These are phyloP conservation scores for Mangifera indica DNA, from an alignment of 345 rosid genomes.

Conservation along the genomic window DNA sequence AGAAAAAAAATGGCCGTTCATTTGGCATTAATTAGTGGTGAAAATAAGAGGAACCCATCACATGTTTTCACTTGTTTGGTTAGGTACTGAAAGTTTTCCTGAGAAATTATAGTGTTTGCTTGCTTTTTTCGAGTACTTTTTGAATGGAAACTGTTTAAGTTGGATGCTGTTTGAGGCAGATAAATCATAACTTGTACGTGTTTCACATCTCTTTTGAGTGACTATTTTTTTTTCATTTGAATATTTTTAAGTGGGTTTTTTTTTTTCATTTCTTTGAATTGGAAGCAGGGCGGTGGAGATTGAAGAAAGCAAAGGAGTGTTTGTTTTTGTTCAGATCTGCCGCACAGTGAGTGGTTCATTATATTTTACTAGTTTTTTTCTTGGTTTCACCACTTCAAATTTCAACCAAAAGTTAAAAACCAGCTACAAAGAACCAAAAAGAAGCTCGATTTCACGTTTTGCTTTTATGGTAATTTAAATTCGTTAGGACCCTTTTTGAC, in stretches of 20 bases:
- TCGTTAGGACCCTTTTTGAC: conserved; percentile 33
- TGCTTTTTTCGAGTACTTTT: neutral
- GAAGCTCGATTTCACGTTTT: conserved; percentile 25
- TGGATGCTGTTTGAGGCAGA: conserved; percentile 20
- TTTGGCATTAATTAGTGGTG: neutral
- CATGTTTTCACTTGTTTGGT: neutral
- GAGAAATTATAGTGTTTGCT: conserved; percentile 3
- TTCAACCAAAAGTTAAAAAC: conserved; percentile 20
- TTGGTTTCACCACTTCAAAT: conserved; percentile 26
- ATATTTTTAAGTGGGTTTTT: neutral
- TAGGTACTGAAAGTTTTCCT: conserved; percentile 3
- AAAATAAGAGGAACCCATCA: neutral
- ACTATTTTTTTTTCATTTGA: neutral
- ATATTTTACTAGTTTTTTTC: too few relatives aligned
- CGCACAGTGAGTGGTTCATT: neutral
- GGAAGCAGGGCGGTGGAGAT: neutral
- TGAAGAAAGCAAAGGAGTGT: neutral
- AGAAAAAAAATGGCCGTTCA: conserved; percentile 36
- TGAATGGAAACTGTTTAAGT: conserved; percentile 12
- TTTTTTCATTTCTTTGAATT: neutral
- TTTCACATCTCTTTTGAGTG: neutral
- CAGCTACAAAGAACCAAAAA: conserved; percentile 33
- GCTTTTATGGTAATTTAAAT: conserved; percentile 6
- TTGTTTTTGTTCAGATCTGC: conserved; percentile 28
- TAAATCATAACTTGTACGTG: conserved; percentile 24